A percentile compares a stretch with the other conserved stretches of the same genome.
These are phyloP conservation scores for Croton laevigatus DNA, from an alignment of 441 rosid species.

Conservation along the genomic window DNA sequence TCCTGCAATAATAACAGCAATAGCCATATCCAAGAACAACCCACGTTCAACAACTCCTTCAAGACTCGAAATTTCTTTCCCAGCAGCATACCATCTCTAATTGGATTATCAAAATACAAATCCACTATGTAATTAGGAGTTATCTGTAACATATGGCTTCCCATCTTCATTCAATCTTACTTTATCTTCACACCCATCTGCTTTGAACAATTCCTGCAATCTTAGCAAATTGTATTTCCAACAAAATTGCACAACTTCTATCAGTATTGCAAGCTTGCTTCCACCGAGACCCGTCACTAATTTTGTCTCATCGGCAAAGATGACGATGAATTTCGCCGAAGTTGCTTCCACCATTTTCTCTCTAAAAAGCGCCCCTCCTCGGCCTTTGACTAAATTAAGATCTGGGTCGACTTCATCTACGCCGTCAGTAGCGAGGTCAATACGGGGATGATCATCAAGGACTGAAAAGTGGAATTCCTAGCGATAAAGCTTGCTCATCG, in stretches of 20 bases:
- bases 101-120: constrained; percentile 74
- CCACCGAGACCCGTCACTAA: constrained; percentile 83
- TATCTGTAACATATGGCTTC: constrained; percentile 79
- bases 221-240: constrained; percentile 73
- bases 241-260: constrained; percentile 86
- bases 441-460: constrained; percentile 60
- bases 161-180: constrained; percentile 52
- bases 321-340: constrained; percentile 69
- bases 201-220: constrained; percentile 60
- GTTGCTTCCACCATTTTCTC: constrained; percentile 96
- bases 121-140: constrained; percentile 76
- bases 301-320: constrained; percentile 82
- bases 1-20: constrained; percentile 77
- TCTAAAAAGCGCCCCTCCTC: constrained; percentile 84
- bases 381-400: constrained; percentile 86
- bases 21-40: constrained; percentile 83
- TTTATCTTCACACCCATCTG: constrained; percentile 59
- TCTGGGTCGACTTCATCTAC: constrained; percentile 92
- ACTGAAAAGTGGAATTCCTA: constrained; percentile 73
- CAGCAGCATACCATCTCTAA: constrained; percentile 71
- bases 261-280: constrained; percentile 85
- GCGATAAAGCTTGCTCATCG: constrained; percentile 73
- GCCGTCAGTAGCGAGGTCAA: constrained; percentile 91
- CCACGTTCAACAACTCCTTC: constrained; percentile 96
- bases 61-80: constrained; percentile 60